phyloP scores from a whole-genome alignment of 2,329 filamentous ascomycete species.

The Penicillium sp. region DNA sequence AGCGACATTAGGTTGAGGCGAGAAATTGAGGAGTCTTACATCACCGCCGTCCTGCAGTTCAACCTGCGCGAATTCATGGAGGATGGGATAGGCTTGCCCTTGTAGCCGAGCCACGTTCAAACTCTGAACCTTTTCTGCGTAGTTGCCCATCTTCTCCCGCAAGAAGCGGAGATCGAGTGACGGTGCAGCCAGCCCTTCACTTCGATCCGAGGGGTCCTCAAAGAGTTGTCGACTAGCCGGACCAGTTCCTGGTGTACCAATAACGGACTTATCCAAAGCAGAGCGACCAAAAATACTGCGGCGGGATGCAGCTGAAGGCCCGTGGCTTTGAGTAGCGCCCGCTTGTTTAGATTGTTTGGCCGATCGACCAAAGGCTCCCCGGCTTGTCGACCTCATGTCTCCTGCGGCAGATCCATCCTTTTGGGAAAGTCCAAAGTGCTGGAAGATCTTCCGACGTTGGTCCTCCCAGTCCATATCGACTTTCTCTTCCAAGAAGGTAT shows the following conservation, averaged over 20 bases:
- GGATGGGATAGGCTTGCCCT: slow-evolving; percentile 67
- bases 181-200: slow-evolving; percentile 49
- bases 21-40: slow-evolving; percentile 38
- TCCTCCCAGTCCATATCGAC: slow-evolving; percentile 94
- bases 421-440: slow-evolving; percentile 81
- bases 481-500: slow-evolving; percentile 90
- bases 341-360: slow-evolving; percentile 38
- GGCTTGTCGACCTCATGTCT: slow-evolving; percentile 40
- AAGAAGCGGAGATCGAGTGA: slow-evolving; percentile 71
- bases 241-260: slow-evolving; percentile 69
- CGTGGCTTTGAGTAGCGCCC: slow-evolving; percentile 46
- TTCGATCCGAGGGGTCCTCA: slow-evolving; percentile 62
- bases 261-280: slow-evolving; percentile 76
- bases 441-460: slow-evolving; percentile 87
- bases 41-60: slow-evolving; percentile 68
- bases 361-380: slow-evolving; percentile 52
- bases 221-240: slow-evolving; percentile 65
- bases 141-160: slow-evolving; percentile 79
- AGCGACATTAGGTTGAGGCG: slow-evolving; percentile 8
- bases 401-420: slow-evolving; percentile 47
- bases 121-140: slow-evolving; percentile 73
- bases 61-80: slow-evolving; percentile 72
- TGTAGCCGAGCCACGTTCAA: slow-evolving; percentile 72
- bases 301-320: slow-evolving; percentile 36
- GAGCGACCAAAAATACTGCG: slow-evolving; percentile 67